Evolutionary conservation across 2,329 filamentous ascomycete species (phyloP).

Genomic region (Aspergillus sp.): DNA sequence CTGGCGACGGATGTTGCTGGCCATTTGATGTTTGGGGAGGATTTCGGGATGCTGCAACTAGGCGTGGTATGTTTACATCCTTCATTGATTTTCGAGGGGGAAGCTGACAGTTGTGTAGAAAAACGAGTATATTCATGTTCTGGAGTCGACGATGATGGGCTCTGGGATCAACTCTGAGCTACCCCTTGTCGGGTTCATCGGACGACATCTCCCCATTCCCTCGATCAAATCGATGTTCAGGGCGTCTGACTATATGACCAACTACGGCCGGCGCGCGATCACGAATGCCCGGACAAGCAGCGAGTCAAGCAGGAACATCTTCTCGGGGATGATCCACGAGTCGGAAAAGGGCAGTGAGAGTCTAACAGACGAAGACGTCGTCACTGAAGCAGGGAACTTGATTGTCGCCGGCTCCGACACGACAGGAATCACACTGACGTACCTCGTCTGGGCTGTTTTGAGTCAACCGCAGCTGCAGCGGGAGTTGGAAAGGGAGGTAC

Average conservation of each 20-base stretch:
- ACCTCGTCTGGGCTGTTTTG: slow-evolving; percentile 42
- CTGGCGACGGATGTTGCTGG: slow-evolving; percentile 53
- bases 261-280: slow-evolving; percentile 12
- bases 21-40: slow-evolving; percentile 53
- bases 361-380: slow-evolving; percentile 34
- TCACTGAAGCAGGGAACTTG: slow-evolving; percentile 38
- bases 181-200: slow-evolving; percentile 6
- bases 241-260: slow-evolving; percentile 8
- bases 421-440: slow-evolving; percentile 50
- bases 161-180: slow-evolving; percentile 13
- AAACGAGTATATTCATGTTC: slow-evolving; percentile 37
- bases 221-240: slow-evolving; percentile 11
- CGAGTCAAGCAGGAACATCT: slow-evolving; percentile 34
- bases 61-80: slow-evolving; percentile 42
- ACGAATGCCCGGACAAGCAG: slow-evolving; percentile 19
- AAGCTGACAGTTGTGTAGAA: slow-evolving; percentile 20
- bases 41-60: slow-evolving; percentile 49
- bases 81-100: not conserved
- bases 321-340: slow-evolving; percentile 39
- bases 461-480: slow-evolving; percentile 33
- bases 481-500: slow-evolving; percentile 51
- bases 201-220: slow-evolving; percentile 8
- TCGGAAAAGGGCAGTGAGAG: slow-evolving; percentile 25
- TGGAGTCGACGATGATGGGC: slow-evolving; percentile 26
- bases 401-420: slow-evolving; percentile 54